Evolutionary conservation across 2,329 filamentous ascomycete genomes (phyloP), one percentile per base, ranked within the genome.

Genomic region (Colletotrichum caudatum): DNA sequence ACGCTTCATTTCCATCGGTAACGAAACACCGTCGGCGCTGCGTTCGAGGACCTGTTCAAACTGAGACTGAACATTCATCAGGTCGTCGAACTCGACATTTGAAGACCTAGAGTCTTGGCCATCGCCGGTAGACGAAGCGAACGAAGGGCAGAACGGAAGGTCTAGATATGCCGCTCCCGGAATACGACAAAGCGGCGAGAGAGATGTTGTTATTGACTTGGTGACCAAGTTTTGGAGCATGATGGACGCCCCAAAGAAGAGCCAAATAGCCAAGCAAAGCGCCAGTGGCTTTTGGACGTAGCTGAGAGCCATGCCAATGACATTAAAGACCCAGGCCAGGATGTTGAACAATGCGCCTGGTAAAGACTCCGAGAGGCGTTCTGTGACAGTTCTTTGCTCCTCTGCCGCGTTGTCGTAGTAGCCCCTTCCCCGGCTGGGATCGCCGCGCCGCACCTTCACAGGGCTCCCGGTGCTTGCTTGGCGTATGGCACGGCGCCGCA

Each of bases 1-100:
- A 12, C 90, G 88, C 82, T 94, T 95, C 90, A 96, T 94, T 75
- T 94, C 92, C 75, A 93, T 84, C 0, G 93, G 93, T 3, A 96
- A 82, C 1, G 89, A 89, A 1, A 91, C 88, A 1, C 90, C 89
- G 29, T 90, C 86, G 1, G 89, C 87, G 20, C 89, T 90, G 70
- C 90, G 88, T 74, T 93, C 89, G 5, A 96, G 82, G 0, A 96
- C 90, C 69, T 92, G 88, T 79, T 94, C 93, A 67, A 97, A 94
- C 37, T 90, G 87, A n/a, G 88, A 84, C 79, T 97, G 93, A 1
- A 92, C 88, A 23, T 86, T 86, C 84, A 96, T 92, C 29, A 97
- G 85, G 59, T 91, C 88, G 74, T 94, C 91, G 75, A 95, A 95
- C 76, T 94, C 91, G 56, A 91, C 83, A 5, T 79, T 80, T 20